Conservation (phyloP, 345 rosid species). For the Heritiera fomes region DNA sequence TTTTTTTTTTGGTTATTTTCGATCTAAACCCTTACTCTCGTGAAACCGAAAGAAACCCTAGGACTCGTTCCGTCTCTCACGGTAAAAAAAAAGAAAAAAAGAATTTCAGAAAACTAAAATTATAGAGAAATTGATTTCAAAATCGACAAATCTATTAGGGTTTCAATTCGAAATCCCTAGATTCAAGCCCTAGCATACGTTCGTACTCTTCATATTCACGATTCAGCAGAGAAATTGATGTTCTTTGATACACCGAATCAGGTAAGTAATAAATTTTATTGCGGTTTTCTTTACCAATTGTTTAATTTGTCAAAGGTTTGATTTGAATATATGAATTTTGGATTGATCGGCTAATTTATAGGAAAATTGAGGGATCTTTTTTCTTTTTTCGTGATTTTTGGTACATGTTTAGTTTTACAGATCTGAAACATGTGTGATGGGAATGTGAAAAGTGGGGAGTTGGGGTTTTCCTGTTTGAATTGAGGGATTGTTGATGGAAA, state of each 20-base stretch:
- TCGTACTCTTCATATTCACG: slow-evolving; percentile 34
- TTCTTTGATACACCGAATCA: slow-evolving; percentile 33
- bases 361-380: slow-evolving; percentile 18
- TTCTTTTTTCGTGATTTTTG: slow-evolving; percentile 24
- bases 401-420: slow-evolving; percentile 41
- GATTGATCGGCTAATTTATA: slow-evolving; percentile 29
- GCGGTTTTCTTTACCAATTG: slow-evolving; percentile 17
- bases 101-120: slow-evolving; percentile 26
- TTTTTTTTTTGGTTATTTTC: slow-evolving; percentile 26
- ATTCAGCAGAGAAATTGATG: slow-evolving; percentile 32
- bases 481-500: slow-evolving; percentile 76
- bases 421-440: slow-evolving; percentile 52
- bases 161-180: slow-evolving; percentile 43
- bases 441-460: slow-evolving; percentile 39
- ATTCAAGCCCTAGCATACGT: slow-evolving; percentile 35
- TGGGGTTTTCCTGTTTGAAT: slow-evolving; percentile 39
- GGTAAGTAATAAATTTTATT: slow-evolving; percentile 35
- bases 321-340: slow-evolving; percentile 15
- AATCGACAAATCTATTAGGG: slow-evolving; percentile 39
- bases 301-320: slow-evolving; percentile 19
- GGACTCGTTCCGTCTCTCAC: slow-evolving; percentile 42
- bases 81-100: not conserved
- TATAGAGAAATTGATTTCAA: slow-evolving; percentile 32
- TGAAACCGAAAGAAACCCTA: slow-evolving; percentile 69
- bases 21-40: slow-evolving; percentile 39